Base-by-base conservation (phyloP, 1,284 basidiomycete genomes). In the Irpex sp. region DNA sequence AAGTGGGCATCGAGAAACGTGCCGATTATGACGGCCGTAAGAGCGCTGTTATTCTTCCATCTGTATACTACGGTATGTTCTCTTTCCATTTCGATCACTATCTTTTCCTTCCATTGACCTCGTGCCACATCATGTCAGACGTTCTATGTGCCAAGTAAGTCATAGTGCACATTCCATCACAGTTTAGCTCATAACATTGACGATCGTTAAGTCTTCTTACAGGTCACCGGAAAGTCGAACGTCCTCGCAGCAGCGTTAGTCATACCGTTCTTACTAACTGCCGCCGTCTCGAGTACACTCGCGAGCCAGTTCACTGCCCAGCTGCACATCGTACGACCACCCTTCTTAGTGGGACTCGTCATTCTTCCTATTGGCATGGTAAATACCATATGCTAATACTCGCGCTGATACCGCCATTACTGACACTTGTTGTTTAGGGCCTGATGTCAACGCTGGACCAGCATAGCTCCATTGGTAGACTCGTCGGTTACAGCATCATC, bases 1-100 rank as follows among this genome's bases (percentile, higher is more conserved):
- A 59, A 64, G 54, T 72, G 73, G 73, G 67, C 68, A 57, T 73
- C 70, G 69, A 67, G 74, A 36, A 75, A 75, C 57, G 71, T 74
- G 6, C 70, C 73, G 5, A 66, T 74, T 28, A 72, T 73, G 61
- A 68, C 73, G 14, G 72, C 71, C 14, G 63, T 65, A 2, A 66
- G 73, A 21, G 67, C 67, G 12, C 61, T 74, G 35, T 59, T 73
- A 35, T 74, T 74, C 63, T 75, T 74, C 65, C 74, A 73, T 59
- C 63, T 73, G 16, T 75, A 69, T 63, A 67, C 72, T 14, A 68
- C 67, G 58, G 73, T 70, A 59, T 39, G 68, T 56, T 64, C 19
- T 35, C 57, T 52, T 54, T 61, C 45, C 45, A 28, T 5, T 28
- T 28, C 28, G 28, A 28, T 28, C 4, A 28, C 28, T 28, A 28